Evolutionary conservation across 2,329 filamentous ascomycete species (phyloP), one percentile per base, ranked within the genome.

Genomic region (Alternaria brassicicola): DNA sequence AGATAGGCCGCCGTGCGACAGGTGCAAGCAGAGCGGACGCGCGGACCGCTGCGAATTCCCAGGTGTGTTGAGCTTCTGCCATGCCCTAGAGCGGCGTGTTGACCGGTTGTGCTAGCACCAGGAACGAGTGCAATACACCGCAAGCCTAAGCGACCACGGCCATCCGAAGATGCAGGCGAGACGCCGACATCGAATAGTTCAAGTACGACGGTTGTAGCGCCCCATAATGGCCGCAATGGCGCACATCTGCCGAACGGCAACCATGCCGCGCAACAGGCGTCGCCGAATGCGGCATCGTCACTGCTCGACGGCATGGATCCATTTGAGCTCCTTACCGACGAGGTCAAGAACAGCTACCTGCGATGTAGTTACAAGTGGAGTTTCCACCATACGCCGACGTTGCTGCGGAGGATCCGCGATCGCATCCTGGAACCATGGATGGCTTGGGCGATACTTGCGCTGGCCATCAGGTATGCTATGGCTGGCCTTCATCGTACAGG

Each of bases 341-440:
- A 79, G 65, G 76, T 79, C 52, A 78, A 77, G 68, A 78, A 78
- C 64, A 76, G 72, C 64, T 79, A 78, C 47, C 62, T 78, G 56
- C 63, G 77, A 13, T 79, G 77, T 63, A 69, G 71, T 26, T 79
- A 79, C 72, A 79, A 79, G 65, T 79, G 77, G 77, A 76, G 75
- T 64, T 79, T 78, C 66, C 75, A 78, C 63, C 77, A 79, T 53
- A 78, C 72, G 6, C 77, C 77, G 3, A 78, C 76, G 49, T 64
- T 78, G 65, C 64, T 79, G 66, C 55, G 72, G 64, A 65, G 70
- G 19, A 77, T 79, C 28, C 74, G 74, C 45, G 76, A 78, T 52
- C 66, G 73, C 53, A 75, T 74, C 17, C 65, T 79, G 13, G 77
- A 78, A 66, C 62, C 54, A 39, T 77, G 76, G 70, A 70, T 79